Evolutionary conservation across 768 basidiomycete genomes (phyloP), one percentile per base, ranked within the genome.

Genomic region (Terana coerulea): DNA sequence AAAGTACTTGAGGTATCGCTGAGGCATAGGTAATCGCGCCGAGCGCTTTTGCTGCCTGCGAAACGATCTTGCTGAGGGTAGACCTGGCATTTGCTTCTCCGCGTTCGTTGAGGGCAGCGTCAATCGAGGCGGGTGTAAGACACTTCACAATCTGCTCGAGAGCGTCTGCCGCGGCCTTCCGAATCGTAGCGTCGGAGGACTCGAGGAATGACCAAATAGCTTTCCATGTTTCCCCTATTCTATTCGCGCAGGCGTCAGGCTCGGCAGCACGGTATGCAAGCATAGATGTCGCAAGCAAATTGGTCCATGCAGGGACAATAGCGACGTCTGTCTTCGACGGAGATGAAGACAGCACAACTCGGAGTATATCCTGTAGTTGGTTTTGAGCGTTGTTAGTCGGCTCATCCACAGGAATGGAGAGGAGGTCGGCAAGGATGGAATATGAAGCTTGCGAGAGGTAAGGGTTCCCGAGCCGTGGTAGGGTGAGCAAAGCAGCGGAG

Each of bases 391-490:
- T 72, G 54, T 70, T 72, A 3, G 75, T 73, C 5, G 74, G 75
- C 40, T 82, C 81, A 44, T 76, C 72, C 10, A 73, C 64, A 2
- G 80, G 75, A 15, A 75, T 66, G 21, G 78, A 65, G 55, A 98
- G 84, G 4, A 98, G 75, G 57, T 87, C 86, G 28, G 94, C 84
- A 56, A 99, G 77, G 42, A 95, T 78, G 33, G 88, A 84, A 65
- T 95, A 98, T 26, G 89, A 77, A 12, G 90, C 83, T 67, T 94
- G 86, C 1, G 95, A 88, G 36, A 99, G 78, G 66, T 94, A 97
- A 19, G 88, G 81, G 59, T 91, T 93, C 33, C 88, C 89, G 7
- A 95, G 76, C 50, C 91, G 86, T 17, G 95, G 93, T 28, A 98
- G 81, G 21, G 79, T 73, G 5, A 98, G 81, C 24, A 98, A 80